These are phyloP conservation scores for Solioccasus polychromus DNA, from an alignment of 768 basidiomycete species.

Conservation along the genomic window DNA sequence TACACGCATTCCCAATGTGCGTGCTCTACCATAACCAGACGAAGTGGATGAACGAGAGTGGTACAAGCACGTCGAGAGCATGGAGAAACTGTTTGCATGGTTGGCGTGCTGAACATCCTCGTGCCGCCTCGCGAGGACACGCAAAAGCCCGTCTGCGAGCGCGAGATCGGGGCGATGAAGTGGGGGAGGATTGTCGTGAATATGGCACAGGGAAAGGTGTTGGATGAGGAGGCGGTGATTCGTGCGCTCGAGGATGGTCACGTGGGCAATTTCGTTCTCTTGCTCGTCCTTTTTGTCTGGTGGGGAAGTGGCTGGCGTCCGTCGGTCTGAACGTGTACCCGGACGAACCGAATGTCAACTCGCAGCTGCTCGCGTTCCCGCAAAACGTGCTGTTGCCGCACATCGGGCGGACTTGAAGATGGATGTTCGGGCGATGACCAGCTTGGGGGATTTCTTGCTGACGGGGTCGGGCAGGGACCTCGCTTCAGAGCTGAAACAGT, in stretches of 20 bases:
- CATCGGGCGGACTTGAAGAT: constrained; percentile 87
- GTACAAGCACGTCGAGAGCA: constrained; percentile 71
- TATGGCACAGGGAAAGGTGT: constrained; percentile 84
- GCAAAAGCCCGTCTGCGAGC: constrained; percentile 67
- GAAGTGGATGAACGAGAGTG: constrained; percentile 53
- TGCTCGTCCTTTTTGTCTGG: too few relatives aligned
- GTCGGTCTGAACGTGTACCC: constrained; percentile 88
- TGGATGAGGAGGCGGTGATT: constrained; percentile 87
- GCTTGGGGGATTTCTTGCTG: constrained; percentile 71
- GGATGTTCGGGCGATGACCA: constrained; percentile 80
- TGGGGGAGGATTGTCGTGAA: constrained; percentile 78
- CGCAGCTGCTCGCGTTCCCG: constrained; percentile 74
- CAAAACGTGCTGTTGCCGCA: constrained; percentile 87
- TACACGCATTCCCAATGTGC: constrained; percentile 84
- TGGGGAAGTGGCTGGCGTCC: constrained; percentile 2
- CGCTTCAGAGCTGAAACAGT: too few relatives aligned
- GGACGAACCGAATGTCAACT: constrained; percentile 78
- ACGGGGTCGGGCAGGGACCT: too few relatives aligned
- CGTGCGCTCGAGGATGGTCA: constrained; percentile 83
- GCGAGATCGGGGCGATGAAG: constrained; percentile 75
- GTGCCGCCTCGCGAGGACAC: constrained; percentile 78
- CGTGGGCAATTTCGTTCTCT: constrained; percentile 37
- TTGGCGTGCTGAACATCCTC: constrained; percentile 86
- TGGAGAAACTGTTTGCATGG: constrained; percentile 59
- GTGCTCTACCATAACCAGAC: constrained; percentile 76